Conservation (phyloP, 306 rosid species). For the Fragaria iinumae region DNA sequence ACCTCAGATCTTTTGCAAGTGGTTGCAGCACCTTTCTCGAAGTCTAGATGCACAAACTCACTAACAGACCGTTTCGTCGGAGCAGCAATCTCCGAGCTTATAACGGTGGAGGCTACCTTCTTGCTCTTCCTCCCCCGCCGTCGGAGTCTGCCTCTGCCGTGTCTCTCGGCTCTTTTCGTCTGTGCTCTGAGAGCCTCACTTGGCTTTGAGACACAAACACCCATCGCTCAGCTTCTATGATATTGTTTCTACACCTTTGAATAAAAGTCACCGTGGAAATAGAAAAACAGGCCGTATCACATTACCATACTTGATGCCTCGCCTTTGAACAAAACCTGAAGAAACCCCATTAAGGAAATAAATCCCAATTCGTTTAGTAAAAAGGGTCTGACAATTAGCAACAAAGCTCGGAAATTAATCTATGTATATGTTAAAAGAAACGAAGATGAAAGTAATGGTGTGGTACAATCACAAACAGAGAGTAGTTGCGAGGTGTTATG, state of each 20-base stretch:
- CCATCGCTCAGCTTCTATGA: constrained; percentile 40
- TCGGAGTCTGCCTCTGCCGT: constrained; percentile 42
- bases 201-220: constrained; percentile 65
- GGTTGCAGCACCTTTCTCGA: constrained; percentile 55
- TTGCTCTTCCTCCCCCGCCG: constrained; percentile 32
- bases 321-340: constrained; percentile 32
- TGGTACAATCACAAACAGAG: background rate
- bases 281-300: background rate
- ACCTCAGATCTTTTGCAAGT: constrained; percentile 63
- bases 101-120: constrained; percentile 27
- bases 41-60: constrained; percentile 64
- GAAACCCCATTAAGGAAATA: background rate
- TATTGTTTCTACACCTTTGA: constrained; percentile 16
- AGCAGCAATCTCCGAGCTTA: background rate
- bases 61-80: constrained; percentile 40
- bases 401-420: background rate
- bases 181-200: constrained; percentile 20
- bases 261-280: background rate
- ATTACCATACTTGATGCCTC: constrained; percentile 16
- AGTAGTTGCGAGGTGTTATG: constrained; percentile 20
- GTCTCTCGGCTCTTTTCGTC: constrained; percentile 32
- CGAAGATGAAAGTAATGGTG: background rate
- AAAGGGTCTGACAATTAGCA: background rate
- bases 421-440: background rate
- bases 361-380: background rate